Evolutionary conservation across 352 stramenopile species (phyloP).

Genomic region (Blastocystis hominis): DNA sequence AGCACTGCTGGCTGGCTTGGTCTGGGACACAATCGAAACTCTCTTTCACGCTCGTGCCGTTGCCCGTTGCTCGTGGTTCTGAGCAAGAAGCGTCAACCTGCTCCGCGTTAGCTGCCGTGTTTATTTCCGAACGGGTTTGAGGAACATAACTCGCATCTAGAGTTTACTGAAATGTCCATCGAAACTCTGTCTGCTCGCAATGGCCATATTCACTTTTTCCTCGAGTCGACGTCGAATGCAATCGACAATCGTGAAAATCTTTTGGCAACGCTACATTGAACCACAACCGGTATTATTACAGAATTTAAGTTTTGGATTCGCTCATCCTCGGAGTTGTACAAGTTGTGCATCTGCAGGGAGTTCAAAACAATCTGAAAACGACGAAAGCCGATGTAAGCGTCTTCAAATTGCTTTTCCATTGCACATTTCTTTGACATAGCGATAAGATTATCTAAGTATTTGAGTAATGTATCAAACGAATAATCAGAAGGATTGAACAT

Average conservation of each 20-base stretch:
- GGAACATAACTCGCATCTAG: neutral
- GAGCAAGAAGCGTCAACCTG: too few species aligned
- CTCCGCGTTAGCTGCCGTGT: too few species aligned
- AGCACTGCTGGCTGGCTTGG: neutral
- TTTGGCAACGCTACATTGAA: neutral
- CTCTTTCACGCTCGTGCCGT: too few species aligned
- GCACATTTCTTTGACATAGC: slow-evolving; percentile 2
- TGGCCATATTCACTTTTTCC: slow-evolving; percentile 19
- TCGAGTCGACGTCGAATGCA: neutral
- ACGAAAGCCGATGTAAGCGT: slow-evolving; percentile 45
- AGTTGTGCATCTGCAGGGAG: slow-evolving; percentile 8
- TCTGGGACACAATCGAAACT: too few species aligned
- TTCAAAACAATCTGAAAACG: slow-evolving; percentile 50
- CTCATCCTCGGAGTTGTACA: slow-evolving; percentile 5
- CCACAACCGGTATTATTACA: neutral
- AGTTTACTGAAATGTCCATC: neutral
- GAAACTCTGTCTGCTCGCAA: neutral
- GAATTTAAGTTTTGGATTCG: neutral
- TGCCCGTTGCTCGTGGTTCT: too few species aligned
- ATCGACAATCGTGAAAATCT: slow-evolving; percentile 5
- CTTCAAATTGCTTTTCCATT: neutral
- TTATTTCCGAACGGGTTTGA: neutral
- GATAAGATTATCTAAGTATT: slow-evolving; percentile 37
- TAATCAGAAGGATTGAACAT: slow-evolving; percentile 26
- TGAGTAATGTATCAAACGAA: slow-evolving; percentile 18